Evolutionary conservation across 106 monocot genomes (phyloP).

Genomic region (Dendrobium officinale): DNA sequence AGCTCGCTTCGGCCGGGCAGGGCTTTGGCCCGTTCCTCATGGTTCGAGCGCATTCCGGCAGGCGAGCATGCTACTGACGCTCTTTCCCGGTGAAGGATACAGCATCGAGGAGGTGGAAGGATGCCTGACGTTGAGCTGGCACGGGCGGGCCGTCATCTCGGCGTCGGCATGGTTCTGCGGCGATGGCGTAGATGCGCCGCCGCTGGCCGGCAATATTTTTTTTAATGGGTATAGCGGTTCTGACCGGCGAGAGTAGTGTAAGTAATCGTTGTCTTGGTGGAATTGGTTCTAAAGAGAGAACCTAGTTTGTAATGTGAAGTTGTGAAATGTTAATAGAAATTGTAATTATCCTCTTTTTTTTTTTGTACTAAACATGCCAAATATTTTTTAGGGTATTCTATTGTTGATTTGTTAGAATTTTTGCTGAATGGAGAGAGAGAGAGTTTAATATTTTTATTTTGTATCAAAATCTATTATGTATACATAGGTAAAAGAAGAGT

Average conservation of each 20-base stretch:
- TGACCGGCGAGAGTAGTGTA: neutral
- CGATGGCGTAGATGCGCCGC: conserved; percentile 4
- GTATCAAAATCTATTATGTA: too few species aligned
- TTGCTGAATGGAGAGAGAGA: too few species aligned
- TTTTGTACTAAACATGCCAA: neutral
- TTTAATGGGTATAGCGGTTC: neutral
- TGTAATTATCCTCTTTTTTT: neutral
- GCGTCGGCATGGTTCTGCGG: conserved; percentile 55
- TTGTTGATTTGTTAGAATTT: too few species aligned
- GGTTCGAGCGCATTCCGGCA: conserved; percentile 67
- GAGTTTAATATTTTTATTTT: too few species aligned
- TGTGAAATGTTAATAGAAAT: neutral
- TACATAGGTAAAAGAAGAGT: too few species aligned
- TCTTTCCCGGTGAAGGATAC: conserved; percentile 67
- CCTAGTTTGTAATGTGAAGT: neutral
- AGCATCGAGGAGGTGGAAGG: conserved; percentile 56
- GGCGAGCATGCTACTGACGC: conserved; percentile 63
- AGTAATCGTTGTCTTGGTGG: neutral
- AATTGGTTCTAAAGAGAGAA: neutral
- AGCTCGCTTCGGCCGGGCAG: conserved; percentile 26
- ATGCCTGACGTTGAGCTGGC: conserved; percentile 64
- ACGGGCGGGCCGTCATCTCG: conserved; percentile 50
- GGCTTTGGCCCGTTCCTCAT: conserved; percentile 29
- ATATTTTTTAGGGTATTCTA: too few species aligned
- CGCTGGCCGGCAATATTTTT: neutral